These are phyloP conservation scores for Lactarius psammicola DNA, from an alignment of 768 basidiomycete genomes.

Conservation along the genomic window DNA sequence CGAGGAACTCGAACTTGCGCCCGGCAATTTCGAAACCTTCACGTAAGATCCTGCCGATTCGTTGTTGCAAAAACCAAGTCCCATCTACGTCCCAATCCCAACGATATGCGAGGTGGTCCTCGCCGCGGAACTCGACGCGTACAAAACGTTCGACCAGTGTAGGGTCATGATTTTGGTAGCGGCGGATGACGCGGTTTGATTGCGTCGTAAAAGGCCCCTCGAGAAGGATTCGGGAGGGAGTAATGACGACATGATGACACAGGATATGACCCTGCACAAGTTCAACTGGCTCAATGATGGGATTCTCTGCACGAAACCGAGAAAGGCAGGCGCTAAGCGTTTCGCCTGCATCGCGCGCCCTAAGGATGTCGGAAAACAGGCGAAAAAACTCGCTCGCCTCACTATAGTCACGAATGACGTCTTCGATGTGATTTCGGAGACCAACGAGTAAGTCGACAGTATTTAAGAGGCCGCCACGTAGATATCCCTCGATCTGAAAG, in stretches of 20 bases:
- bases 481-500: constrained; percentile 72
- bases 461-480: constrained; percentile 61
- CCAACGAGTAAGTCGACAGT: constrained; percentile 51
- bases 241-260: constrained; percentile 73
- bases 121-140: constrained; percentile 82
- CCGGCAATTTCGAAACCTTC: constrained; percentile 68
- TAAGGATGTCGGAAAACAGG: constrained; percentile 50
- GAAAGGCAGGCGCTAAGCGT: constrained; percentile 48
- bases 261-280: constrained; percentile 47
- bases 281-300: constrained; percentile 23
- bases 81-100: constrained; percentile 70
- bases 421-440: constrained; percentile 46
- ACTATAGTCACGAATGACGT: constrained; percentile 38
- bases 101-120: constrained; percentile 69
- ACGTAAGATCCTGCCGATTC: constrained; percentile 43
- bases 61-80: constrained; percentile 46
- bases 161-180: constrained; percentile 40
- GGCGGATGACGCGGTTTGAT: constrained; percentile 77
- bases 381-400: constrained; percentile 52
- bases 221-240: constrained; percentile 67
- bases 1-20: constrained; percentile 73
- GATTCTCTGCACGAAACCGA: constrained; percentile 35
- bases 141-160: constrained; percentile 67
- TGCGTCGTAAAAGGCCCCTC: constrained; percentile 76
- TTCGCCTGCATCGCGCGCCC: constrained; percentile 43